Conservation (phyloP, 257 asterid species). For the Nicotiana paniculata region DNA sequence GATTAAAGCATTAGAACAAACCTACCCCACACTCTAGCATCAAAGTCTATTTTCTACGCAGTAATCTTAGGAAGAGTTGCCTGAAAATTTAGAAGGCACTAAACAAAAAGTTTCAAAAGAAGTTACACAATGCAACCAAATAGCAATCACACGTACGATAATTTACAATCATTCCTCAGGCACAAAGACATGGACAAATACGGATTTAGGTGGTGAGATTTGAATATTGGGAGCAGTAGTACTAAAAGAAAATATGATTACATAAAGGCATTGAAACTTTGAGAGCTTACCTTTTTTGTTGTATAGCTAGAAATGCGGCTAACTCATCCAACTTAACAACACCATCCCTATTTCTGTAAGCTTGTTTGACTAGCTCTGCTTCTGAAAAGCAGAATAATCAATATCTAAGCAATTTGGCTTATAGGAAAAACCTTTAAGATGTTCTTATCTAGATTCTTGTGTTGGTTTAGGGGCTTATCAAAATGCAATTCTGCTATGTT, state of each 20-base stretch:
- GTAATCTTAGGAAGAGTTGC: too few relatives aligned
- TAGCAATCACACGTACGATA: background rate
- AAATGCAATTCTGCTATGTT: background rate
- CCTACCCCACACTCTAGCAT: too few relatives aligned
- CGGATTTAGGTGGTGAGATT: background rate
- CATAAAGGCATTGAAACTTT: background rate
- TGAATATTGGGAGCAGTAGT: background rate
- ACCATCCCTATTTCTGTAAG: slow-evolving; percentile 79
- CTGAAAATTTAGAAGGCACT: too few relatives aligned
- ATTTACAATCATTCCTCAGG: background rate
- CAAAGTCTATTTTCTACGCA: too few relatives aligned
- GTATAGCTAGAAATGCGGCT: slow-evolving; percentile 83
- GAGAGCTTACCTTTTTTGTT: slow-evolving; percentile 50
- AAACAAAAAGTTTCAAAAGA: too few relatives aligned
- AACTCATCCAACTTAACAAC: slow-evolving; percentile 86
- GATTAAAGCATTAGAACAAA: too few relatives aligned
- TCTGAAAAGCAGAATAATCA: slow-evolving; percentile 30
- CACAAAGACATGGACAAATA: background rate
- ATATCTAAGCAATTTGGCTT: background rate
- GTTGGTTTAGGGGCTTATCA: background rate
- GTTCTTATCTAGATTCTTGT: too few relatives aligned
- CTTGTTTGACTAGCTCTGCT: slow-evolving; percentile 84
- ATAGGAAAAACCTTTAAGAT: too few relatives aligned
- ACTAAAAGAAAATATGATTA: too few relatives aligned
- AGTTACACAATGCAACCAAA: background rate